These are phyloP conservation scores for Rhodotorula mucilaginosa DNA, from an alignment of 1,284 basidiomycete genomes.

Conservation along the genomic window DNA sequence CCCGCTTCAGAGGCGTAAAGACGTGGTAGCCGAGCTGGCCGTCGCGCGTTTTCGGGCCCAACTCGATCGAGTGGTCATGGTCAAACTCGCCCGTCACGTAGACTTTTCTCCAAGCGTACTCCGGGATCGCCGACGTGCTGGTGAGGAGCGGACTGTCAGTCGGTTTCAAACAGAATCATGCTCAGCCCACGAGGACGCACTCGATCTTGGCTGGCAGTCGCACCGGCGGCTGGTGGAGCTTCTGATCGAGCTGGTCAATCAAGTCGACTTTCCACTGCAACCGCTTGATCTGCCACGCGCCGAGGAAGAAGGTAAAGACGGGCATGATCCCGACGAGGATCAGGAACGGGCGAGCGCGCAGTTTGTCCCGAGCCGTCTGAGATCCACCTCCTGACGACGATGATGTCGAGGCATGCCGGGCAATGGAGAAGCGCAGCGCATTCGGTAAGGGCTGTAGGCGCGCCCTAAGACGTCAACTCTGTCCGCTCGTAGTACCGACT, in stretches of 20 bases:
- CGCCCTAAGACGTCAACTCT: too few species aligned
- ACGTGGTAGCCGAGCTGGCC: constrained; percentile 84
- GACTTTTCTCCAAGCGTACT: constrained; percentile 84
- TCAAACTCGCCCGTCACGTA: constrained; percentile 73
- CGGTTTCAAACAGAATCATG: background rate
- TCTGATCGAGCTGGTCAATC: constrained; percentile 91
- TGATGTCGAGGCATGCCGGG: constrained; percentile 20
- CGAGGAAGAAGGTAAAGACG: constrained; percentile 84
- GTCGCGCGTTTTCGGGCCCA: constrained; percentile 82
- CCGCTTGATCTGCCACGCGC: constrained; percentile 86
- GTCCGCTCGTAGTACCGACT: too few species aligned
- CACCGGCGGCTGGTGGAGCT: constrained; percentile 77
- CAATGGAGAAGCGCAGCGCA: background rate
- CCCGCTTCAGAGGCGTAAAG: constrained; percentile 75
- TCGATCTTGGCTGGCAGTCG: constrained; percentile 80
- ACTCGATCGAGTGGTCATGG: constrained; percentile 69
- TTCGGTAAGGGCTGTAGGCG: too few species aligned
- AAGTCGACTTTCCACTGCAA: constrained; percentile 92
- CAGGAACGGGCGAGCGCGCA: constrained; percentile 54
- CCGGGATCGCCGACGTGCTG: constrained; percentile 63
- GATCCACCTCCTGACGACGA: constrained; percentile 10
- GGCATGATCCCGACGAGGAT: constrained; percentile 81
- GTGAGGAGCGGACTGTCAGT: background rate
- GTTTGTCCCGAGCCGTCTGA: constrained; percentile 44
- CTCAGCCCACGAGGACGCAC: constrained; percentile 52